Percentiles rank a stretch among this genome's conserved stretches.
Conservation (phyloP, 2,329 filamentous ascomycete species). For the Pseudogymnoascus sp. region DNA sequence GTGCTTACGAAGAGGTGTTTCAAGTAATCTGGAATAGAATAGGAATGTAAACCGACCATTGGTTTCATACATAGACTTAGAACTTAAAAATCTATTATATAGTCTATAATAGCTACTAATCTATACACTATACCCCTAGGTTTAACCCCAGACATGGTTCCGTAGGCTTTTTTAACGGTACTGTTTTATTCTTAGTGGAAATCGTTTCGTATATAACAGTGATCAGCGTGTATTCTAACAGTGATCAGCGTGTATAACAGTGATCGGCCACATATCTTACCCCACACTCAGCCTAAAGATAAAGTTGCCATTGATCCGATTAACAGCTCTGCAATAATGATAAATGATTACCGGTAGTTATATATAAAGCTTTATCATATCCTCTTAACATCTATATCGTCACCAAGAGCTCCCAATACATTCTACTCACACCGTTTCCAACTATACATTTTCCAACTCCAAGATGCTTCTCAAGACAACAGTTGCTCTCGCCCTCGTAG, state of each 20-base stretch:
- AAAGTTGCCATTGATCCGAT: not conserved
- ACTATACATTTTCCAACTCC: not conserved
- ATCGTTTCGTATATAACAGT: not conserved
- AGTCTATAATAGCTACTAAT: not conserved
- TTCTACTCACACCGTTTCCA: not conserved
- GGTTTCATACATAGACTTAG: not conserved
- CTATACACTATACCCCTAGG: not conserved
- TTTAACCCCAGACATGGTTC: not conserved
- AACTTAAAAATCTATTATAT: not conserved
- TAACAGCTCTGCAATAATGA: not conserved
- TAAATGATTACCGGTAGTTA: not conserved
- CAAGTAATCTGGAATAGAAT: not conserved
- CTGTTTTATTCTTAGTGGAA: not conserved
- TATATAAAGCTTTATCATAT: not conserved
- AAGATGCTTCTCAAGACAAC: not conserved
- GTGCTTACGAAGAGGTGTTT: not conserved
- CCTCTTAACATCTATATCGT: not conserved
- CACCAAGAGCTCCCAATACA: not conserved
- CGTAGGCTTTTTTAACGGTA: not conserved
- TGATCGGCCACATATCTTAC: not conserved
- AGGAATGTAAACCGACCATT: not conserved
- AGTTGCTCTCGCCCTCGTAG: not conserved
- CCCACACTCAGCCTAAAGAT: slow-evolving; percentile 2
- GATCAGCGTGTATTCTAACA: not conserved
- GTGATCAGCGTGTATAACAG: not conserved